Evolutionary conservation across 352 stramenopile species (phyloP), one percentile per base, ranked within the genome.

Genomic region (Phytophthora litchii): DNA sequence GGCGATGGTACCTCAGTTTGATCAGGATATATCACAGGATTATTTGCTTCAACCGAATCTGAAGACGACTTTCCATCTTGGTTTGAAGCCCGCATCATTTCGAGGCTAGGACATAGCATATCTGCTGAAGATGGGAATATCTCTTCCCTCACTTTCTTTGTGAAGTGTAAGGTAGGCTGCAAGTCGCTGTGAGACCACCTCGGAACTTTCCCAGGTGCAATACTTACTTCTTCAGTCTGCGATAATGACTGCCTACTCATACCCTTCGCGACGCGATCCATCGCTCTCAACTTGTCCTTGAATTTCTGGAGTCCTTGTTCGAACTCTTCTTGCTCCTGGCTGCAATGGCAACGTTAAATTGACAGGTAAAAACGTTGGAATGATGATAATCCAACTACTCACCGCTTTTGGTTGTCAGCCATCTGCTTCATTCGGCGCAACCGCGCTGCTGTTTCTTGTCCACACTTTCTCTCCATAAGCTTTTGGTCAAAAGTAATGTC

Each of bases 251-350:
- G 48, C 25, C 48, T 64, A 38, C 16, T 54, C 2, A 88, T 50
- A 1, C 77, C 80, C 61, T 89, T 88, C 0, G 78, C 80, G 8
- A 82, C 70, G 1, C 78, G 71, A 55, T 92, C 77, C 19, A 89
- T 57, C 37, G 85, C 75, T n/a, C 71, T 71, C 25, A 80, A 68
- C n/a, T 76, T 81, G n/a, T 41, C 78, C 35, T 84, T 89, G 66
- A 82, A 83, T 2, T 64, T 64, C 34, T 70, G 62, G 6, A 91
- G 64, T 1, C 77, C 73, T 53, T 79, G 69, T 27, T 88, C 67
- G 25, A 85, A 75, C 9, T 72, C 52, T 43, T 89, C 77, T 40
- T 70, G 45, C 12, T 88, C 68, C 52, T 75, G 76, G 12, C 83
- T 92, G 23, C 2, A 40, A 13, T 8, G 19, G 13, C 5, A 29